Percentiles rank a stretch among this genome's conserved stretches.
Evolutionary conservation across 495 filamentous ascomycete species (phyloP).

Genomic region (Pyrenopolyporus hunteri): DNA sequence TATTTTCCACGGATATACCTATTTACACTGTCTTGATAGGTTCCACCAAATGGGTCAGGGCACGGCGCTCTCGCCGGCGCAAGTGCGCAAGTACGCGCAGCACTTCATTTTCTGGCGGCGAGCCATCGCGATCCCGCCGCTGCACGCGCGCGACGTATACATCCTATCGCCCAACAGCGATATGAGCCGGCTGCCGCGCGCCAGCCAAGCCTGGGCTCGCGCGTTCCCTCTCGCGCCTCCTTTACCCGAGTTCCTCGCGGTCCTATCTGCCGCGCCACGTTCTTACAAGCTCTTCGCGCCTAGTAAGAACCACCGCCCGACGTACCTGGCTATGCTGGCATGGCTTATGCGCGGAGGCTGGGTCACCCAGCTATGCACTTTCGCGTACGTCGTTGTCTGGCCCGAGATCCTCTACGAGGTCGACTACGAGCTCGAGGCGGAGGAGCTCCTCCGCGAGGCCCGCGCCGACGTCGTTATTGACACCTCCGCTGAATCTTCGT

Average conservation of each 20-base stretch:
- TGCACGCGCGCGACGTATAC: slow-evolving; percentile 91
- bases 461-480: slow-evolving; percentile 5
- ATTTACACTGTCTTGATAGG: slow-evolving; percentile 33
- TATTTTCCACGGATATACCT: slow-evolving; percentile 6
- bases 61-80: slow-evolving; percentile 72
- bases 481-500: slow-evolving; percentile 10
- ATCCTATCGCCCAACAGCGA: slow-evolving; percentile 92
- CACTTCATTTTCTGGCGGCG: slow-evolving; percentile 96
- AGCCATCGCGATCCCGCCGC: slow-evolving; percentile 87
- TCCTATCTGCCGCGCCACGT: slow-evolving; percentile 75
- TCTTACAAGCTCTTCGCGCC: slow-evolving; percentile 83
- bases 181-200: slow-evolving; percentile 71
- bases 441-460: slow-evolving; percentile 47
- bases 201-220: slow-evolving; percentile 71
- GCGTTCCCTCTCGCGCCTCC: slow-evolving; percentile 81
- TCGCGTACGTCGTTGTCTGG: slow-evolving; percentile 77
- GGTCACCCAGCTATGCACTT: slow-evolving; percentile 89
- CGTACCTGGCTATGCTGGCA: slow-evolving; percentile 86
- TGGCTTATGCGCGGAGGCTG: slow-evolving; percentile 92
- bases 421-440: slow-evolving; percentile 60
- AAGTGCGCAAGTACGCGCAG: slow-evolving; percentile 82
- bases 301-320: slow-evolving; percentile 82
- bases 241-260: slow-evolving; percentile 81
- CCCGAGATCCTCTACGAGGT: slow-evolving; percentile 67
- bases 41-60: slow-evolving; percentile 79